Percentiles rank a stretch among this genome's conserved stretches.
Evolutionary conservation across 495 filamentous ascomycete genomes (phyloP).

Genomic region (Neurospora sp.): DNA sequence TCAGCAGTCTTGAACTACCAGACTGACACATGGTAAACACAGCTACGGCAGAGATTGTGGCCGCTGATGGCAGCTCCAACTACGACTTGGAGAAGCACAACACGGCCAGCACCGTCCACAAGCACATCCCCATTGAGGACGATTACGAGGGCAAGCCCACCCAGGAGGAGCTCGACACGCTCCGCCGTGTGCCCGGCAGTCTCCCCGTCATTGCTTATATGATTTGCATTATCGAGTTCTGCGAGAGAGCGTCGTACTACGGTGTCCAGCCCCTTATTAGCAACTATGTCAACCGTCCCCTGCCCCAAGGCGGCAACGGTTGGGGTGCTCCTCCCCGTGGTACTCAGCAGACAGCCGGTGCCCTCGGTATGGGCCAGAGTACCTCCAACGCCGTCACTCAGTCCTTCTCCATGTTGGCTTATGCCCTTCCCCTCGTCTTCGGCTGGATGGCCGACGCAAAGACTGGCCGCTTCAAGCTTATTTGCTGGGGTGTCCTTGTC

Average conservation of each 20-base stretch:
- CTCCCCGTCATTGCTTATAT: conserved; percentile 44
- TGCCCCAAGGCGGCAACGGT: conserved; percentile 51
- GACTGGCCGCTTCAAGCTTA: conserved; percentile 51
- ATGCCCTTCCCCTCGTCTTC: conserved; percentile 48
- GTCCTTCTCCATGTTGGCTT: conserved; percentile 52
- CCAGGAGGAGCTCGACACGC: conserved; percentile 43
- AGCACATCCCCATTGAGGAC: conserved; percentile 25
- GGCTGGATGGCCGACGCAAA: conserved; percentile 47
- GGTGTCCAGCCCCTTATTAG: conserved; percentile 46
- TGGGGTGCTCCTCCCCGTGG: conserved; percentile 47
- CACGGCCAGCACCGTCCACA: conserved; percentile 5
- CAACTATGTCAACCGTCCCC: conserved; percentile 48
- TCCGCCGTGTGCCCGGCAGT: conserved; percentile 47
- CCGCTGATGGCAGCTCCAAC: not conserved
- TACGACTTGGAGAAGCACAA: conserved; percentile 13
- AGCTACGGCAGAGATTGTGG: not conserved
- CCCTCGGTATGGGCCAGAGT: conserved; percentile 50
- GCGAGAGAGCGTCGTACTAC: conserved; percentile 52
- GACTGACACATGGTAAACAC: not conserved
- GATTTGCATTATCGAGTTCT: conserved; percentile 51
- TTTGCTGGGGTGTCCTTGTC: conserved; percentile 52
- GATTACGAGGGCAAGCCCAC: conserved; percentile 44
- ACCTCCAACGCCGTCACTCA: conserved; percentile 49
- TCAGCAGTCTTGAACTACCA: not conserved
- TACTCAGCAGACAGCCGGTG: conserved; percentile 46